Base-by-base conservation (phyloP, 345 rosid genomes). In the Populus davidiana region DNA sequence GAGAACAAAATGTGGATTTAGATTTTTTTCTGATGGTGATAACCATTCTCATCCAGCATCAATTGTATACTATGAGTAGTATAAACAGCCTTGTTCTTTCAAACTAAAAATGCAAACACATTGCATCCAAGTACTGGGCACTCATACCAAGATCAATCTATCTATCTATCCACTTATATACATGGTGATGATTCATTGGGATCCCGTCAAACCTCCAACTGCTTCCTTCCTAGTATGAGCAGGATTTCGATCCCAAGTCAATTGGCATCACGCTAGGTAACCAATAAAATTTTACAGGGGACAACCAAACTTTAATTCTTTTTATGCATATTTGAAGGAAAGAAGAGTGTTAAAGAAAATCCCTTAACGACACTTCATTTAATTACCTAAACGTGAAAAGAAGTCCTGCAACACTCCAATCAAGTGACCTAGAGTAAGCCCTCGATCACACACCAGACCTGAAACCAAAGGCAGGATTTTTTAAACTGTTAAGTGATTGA, bases 381-480 rank as follows among this genome's bases (percentile, higher is more conserved):
- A 50, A 75, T 85, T 84, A 93, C 99, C 97, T 78, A 95, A 81
- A 52, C 98, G 89, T 25, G 96, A 85, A 87, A 96, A 96, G 87
- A 96, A 96, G 85, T 92, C 96, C 36, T 93, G 73, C 65, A 96
- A 79, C 64, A 92, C 89, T 79, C 99, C 97, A 68, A 93, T 93
- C 83, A 96, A 89, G 79, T 96, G 94, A 75, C 97, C 92, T 77
- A 96, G 88, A 43, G 98, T 91, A 78, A 96, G 99, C 59, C 99
- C 98, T 36, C 91, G 86, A 63, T 96, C 97, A 82, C 99, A 96
- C 16, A 96, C 85, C 49, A 96, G 81, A 86, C 99, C 98, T 96
- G 90, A 84, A 80, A 81, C 69, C 76, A 81, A 43, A 79, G 68
- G 56, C 63, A 74, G 29, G n/a, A 31, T 33, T 33, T 61, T 73